A percentile compares a stretch with the other conserved stretches of the same genome.
These are phyloP conservation scores for Diaporthe caulivora DNA, from an alignment of 2,329 filamentous ascomycete genomes.

Conservation along the genomic window DNA sequence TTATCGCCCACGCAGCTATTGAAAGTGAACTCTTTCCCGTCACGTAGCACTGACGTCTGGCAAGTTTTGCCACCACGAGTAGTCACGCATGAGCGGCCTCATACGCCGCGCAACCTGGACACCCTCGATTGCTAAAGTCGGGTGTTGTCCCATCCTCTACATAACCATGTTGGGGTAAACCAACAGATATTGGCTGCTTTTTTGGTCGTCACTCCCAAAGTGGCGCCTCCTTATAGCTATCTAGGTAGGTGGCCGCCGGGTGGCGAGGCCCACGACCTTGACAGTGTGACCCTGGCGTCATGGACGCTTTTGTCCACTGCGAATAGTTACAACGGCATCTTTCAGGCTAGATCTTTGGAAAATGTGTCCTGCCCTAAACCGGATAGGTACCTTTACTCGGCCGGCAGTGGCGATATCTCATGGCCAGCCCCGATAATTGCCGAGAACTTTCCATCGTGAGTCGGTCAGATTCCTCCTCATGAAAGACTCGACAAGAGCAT, in stretches of 20 bases:
- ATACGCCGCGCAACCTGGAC: neutral
- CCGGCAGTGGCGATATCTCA: neutral
- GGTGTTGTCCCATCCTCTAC: neutral
- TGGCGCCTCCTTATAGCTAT: neutral
- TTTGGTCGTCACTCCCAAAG: neutral
- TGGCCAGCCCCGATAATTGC: neutral
- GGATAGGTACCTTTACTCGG: neutral
- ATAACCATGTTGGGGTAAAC: neutral
- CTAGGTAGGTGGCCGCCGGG: neutral
- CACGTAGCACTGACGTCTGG: neutral
- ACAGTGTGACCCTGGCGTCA: neutral
- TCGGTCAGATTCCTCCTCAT: neutral
- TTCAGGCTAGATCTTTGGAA: neutral
- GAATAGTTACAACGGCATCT: neutral
- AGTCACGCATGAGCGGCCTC: neutral
- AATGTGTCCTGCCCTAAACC: neutral
- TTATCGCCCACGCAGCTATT: neutral
- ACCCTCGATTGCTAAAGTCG: neutral
- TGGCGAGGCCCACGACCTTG: neutral
- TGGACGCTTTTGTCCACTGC: neutral
- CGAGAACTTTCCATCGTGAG: neutral
- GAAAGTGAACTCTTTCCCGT: neutral
- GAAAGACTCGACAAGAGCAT: neutral
- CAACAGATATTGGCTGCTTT: neutral
- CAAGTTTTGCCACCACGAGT: neutral